Conservation (phyloP, 352 stramenopile genomes). For the Blastocystis sp. region DNA sequence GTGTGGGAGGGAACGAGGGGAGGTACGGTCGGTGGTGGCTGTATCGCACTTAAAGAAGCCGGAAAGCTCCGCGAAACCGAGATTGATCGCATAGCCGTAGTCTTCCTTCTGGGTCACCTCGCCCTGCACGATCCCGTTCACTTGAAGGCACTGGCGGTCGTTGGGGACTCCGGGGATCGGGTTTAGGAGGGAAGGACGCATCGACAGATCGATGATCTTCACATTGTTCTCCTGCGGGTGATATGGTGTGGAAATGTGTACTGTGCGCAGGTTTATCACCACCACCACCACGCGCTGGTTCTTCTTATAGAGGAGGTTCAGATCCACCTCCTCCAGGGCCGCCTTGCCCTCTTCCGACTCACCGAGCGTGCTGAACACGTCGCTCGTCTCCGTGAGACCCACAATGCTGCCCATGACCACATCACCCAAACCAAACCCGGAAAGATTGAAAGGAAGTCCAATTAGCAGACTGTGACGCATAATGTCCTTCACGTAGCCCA, state of each 20-base stretch:
- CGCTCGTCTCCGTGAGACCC: conserved; percentile 7
- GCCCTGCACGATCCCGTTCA: conserved; percentile 28
- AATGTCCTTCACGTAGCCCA: conserved; percentile 22
- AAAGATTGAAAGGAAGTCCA: conserved; percentile 12
- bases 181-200: conserved; percentile 52
- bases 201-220: conserved; percentile 28
- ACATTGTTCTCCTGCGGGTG: not conserved
- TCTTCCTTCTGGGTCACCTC: conserved; percentile 36
- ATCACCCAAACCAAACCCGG: not conserved
- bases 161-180: not conserved
- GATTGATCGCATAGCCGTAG: conserved; percentile 43
- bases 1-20: not conserved
- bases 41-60: conserved; percentile 44
- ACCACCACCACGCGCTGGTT: conserved; percentile 34
- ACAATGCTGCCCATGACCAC: not conserved
- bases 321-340: conserved; percentile 11
- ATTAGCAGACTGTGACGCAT: not conserved
- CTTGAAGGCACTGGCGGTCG: not conserved
- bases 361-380: not conserved
- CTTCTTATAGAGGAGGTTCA: conserved; percentile 1
- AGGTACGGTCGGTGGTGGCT: not conserved
- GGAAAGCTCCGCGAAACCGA: conserved; percentile 26
- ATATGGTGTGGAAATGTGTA: not conserved
- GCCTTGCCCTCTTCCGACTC: not conserved
- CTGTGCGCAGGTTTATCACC: not conserved